phyloP scores from a whole-genome alignment of 2,329 filamentous ascomycete species.

The Emmonsiellopsis sp. region DNA sequence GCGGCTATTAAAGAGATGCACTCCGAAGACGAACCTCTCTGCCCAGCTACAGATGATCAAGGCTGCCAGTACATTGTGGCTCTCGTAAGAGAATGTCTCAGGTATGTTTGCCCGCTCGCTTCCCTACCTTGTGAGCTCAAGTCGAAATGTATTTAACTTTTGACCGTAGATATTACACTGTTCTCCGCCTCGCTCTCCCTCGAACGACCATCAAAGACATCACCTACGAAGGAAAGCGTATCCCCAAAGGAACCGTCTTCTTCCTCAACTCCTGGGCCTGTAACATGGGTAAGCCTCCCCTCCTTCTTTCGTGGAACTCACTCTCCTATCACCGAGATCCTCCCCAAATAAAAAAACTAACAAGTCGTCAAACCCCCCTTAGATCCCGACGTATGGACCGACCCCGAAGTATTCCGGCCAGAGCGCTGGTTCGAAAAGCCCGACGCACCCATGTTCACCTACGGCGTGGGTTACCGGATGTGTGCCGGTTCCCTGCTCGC shows the following conservation, averaged over 20 bases:
- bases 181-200: conserved; percentile 54
- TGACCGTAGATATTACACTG: conserved; percentile 46
- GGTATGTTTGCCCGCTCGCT: conserved; percentile 23
- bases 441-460: conserved; percentile 56
- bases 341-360: conserved; percentile 1
- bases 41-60: conserved; percentile 54
- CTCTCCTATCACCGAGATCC: not conserved
- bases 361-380: conserved; percentile 7
- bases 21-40: conserved; percentile 45
- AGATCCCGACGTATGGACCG: conserved; percentile 49
- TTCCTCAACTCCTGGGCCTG: conserved; percentile 62
- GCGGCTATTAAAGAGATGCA: conserved; percentile 49
- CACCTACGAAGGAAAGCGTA: conserved; percentile 47
- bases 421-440: conserved; percentile 57
- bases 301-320: not conserved
- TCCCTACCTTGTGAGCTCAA: not conserved
- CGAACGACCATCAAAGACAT: conserved; percentile 54
- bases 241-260: conserved; percentile 55
- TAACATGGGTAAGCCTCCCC: conserved; percentile 49
- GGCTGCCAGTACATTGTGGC: conserved; percentile 56
- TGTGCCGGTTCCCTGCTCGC: conserved; percentile 55
- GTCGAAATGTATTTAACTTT: conserved; percentile 5
- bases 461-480: conserved; percentile 60
- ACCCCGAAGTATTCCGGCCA: conserved; percentile 51
- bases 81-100: conserved; percentile 53